Evolutionary conservation across 2,329 filamentous ascomycete genomes (phyloP).

Genomic region (Ambrosiella xylebori): DNA sequence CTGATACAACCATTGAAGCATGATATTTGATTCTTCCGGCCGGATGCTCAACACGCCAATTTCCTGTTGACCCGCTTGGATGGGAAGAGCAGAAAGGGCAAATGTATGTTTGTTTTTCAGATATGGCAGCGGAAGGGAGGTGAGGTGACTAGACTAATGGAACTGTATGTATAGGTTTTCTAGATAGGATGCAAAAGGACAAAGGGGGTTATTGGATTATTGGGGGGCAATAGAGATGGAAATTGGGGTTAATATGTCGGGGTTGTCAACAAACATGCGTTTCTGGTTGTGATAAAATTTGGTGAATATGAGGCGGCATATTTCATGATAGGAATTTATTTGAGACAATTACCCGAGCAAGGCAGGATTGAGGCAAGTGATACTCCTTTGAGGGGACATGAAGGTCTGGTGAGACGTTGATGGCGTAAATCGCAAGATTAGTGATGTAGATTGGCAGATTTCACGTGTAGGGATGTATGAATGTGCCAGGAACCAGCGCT

Average conservation of each 20-base stretch:
- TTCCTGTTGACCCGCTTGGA: neutral
- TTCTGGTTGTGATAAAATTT: neutral
- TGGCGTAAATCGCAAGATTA: neutral
- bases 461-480: neutral
- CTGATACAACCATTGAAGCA: neutral
- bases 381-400: neutral
- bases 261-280: neutral
- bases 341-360: neutral
- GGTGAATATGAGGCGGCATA: neutral
- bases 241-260: neutral
- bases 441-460: neutral
- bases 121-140: neutral
- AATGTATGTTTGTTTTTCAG: too few species aligned
- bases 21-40: neutral
- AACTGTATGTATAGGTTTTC: too few species aligned
- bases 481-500: neutral
- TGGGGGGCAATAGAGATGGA: neutral
- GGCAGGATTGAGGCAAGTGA: neutral
- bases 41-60: neutral
- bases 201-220: neutral
- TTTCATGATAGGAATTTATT: neutral
- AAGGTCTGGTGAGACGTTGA: neutral
- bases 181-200: too few species aligned
- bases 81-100: neutral
- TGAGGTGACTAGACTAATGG: neutral